Evolutionary conservation across 495 filamentous ascomycete genomes (phyloP), one percentile per base, ranked within the genome.

Genomic region (Aspergillus cavernicola): DNA sequence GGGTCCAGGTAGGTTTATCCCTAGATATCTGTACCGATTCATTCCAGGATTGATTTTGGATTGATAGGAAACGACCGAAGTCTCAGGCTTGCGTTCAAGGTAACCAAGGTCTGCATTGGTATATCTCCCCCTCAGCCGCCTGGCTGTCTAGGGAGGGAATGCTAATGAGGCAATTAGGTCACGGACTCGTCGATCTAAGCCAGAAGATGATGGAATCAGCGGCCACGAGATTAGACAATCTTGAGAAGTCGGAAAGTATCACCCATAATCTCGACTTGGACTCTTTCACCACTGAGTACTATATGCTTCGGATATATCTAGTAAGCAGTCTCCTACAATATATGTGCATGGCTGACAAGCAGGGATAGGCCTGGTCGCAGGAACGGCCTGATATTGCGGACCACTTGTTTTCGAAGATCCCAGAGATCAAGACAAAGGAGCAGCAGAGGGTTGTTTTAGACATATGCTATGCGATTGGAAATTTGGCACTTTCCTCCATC

Each of bases 331-430:
- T 36, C 8, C 4, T 3, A 5, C 48, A 18, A 37, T 0, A 39
- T 9, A 29, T 12, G 6, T 16, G n/a, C 26, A 28, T 41, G 43
- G 13, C 52, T 54, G 33, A 53, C 33, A 8, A 20, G 1, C 6
- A 19, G 22, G 32, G 23, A 1, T 56, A 95, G 87, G 80, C 86
- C 23, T 92, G 85, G 86, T 75, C 78, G 40, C 83, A 89, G 61
- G 76, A 78, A 37, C 78, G 85, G 26, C 70, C 85, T 23, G 85
- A 92, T 51, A 75, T 95, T 26, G 88, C 89, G 9, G 87, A 93
- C 47, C 82, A 87, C 63, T 79, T 92, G 72, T 91, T 85, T 66
- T 71, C 71, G 13, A 87, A 88, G 57, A 64, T 77, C 7, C 68
- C 74, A 22, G 53, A 62, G 8, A 63, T 73, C 9, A 63, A 63